Percentiles rank a stretch among this genome's conserved stretches.
These are phyloP conservation scores for Xylaria sp. DNA, from an alignment of 2,329 filamentous ascomycete species.

Conservation along the genomic window DNA sequence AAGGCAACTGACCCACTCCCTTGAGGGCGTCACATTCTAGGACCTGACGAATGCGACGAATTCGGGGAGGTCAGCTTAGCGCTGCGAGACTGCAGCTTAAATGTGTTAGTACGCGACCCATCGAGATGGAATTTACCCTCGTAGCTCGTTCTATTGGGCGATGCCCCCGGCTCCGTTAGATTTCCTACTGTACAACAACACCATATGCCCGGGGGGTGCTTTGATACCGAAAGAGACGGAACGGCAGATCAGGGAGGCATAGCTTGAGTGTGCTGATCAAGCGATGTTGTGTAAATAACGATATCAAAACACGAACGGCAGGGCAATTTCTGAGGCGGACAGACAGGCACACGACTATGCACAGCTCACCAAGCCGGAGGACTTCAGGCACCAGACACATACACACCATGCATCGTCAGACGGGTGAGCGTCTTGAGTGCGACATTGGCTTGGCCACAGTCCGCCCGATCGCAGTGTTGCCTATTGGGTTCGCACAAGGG, in stretches of 20 bases:
- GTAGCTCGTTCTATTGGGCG: slow-evolving; percentile 3
- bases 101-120: slow-evolving; percentile 17
- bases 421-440: neutral
- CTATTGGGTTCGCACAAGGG: neutral
- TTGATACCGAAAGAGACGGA: neutral
- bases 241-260: neutral
- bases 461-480: slow-evolving; percentile 19
- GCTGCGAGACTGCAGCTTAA: neutral
- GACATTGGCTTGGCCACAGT: slow-evolving; percentile 6
- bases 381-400: slow-evolving; percentile 19
- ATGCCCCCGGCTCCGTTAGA: neutral
- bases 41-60: neutral
- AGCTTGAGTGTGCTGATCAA: neutral
- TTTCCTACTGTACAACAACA: neutral
- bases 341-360: slow-evolving; percentile 12
- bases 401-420: neutral
- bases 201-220: neutral
- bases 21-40: slow-evolving; percentile 13
- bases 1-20: slow-evolving; percentile 20
- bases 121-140: neutral
- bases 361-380: neutral
- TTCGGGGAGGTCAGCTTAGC: slow-evolving; percentile 16
- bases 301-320: neutral
- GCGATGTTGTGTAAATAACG: neutral
- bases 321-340: slow-evolving; percentile 14